phyloP scores from a whole-genome alignment of 2,329 filamentous ascomycete genomes.

The Colletotrichum eleusines region DNA sequence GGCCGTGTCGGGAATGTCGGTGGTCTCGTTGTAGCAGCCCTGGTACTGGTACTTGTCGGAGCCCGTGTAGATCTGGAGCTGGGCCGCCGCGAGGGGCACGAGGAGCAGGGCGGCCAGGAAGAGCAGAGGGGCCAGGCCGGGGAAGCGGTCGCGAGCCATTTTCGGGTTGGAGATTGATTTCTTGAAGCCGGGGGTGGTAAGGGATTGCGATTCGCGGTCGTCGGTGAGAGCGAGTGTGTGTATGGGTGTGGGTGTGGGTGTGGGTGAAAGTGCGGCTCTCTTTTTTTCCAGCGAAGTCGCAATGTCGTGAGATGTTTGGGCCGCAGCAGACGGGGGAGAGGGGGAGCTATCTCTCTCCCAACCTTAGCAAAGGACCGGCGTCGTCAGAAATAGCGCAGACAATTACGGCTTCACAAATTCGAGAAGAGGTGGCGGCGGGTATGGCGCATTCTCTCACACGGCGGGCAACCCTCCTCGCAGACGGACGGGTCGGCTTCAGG shows the following conservation, averaged over 20 bases:
- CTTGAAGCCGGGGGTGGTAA: not conserved
- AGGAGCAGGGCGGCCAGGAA: slow-evolving; percentile 39
- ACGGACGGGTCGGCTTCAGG: not conserved
- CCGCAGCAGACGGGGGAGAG: not conserved
- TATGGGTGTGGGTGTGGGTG: not conserved
- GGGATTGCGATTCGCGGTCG: not conserved
- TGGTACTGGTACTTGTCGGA: slow-evolving; percentile 60
- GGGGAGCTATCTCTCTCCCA: not conserved
- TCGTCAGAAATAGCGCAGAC: not conserved
- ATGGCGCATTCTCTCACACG: slow-evolving; percentile 15
- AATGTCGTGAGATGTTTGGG: not conserved
- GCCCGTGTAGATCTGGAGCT: slow-evolving; percentile 51
- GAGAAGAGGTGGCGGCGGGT: slow-evolving; percentile 1
- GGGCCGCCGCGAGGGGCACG: slow-evolving; percentile 40
- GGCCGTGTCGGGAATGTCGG: slow-evolving; percentile 55
- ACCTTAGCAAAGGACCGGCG: not conserved
- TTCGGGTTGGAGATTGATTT: not conserved
- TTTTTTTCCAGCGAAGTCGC: not conserved
- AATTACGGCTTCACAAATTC: not conserved
- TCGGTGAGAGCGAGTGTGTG: not conserved
- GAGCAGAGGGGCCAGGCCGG: slow-evolving; percentile 27
- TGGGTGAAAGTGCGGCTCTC: not conserved
- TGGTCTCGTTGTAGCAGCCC: slow-evolving; percentile 72
- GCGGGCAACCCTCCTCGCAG: not conserved
- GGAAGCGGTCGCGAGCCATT: slow-evolving; percentile 27